Conservation (phyloP, 2,329 filamentous ascomycete species). For the Didymella glomerata region DNA sequence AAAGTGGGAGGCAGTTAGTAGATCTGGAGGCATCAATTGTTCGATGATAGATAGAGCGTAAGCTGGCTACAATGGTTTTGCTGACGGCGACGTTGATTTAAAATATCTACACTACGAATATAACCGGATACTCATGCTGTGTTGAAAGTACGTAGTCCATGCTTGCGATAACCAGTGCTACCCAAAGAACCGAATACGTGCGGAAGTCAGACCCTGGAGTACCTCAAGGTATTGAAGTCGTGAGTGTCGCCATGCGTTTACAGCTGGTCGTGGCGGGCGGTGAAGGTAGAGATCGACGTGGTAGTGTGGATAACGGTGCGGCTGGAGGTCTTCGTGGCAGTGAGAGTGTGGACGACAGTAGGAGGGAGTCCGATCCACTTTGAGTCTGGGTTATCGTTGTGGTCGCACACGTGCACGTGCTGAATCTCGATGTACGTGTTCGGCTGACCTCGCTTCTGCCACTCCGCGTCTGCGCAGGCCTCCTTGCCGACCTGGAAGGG, state of each 20-base stretch:
- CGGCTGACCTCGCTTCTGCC: constrained; percentile 32
- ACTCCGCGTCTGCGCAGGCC: constrained; percentile 33
- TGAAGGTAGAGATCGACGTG: not conserved
- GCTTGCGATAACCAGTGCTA: not conserved
- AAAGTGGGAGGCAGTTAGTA: not conserved
- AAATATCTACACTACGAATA: constrained; percentile 22
- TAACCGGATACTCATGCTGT: constrained; percentile 1
- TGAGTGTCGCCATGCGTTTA: not conserved
- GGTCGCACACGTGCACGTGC: constrained; percentile 11
- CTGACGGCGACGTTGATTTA: constrained; percentile 18
- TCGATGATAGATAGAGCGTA: not conserved
- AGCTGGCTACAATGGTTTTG: constrained; percentile 2
- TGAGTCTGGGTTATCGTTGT: constrained; percentile 14
- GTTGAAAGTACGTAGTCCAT: not conserved
- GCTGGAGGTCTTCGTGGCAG: not conserved
- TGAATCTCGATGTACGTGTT: constrained; percentile 28
- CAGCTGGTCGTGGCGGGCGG: constrained; percentile 9
- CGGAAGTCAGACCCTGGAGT: not conserved
- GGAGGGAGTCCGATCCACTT: constrained; percentile 19
- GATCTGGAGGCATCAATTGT: not conserved
- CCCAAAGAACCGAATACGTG: not conserved
- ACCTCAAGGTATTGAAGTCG: not conserved
- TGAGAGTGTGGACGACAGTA: not conserved
- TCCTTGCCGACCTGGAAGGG: constrained; percentile 18
- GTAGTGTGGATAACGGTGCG: not conserved